These are phyloP conservation scores for Schizonepeta tenuifolia DNA, from an alignment of 257 asterid species.

Conservation along the genomic window DNA sequence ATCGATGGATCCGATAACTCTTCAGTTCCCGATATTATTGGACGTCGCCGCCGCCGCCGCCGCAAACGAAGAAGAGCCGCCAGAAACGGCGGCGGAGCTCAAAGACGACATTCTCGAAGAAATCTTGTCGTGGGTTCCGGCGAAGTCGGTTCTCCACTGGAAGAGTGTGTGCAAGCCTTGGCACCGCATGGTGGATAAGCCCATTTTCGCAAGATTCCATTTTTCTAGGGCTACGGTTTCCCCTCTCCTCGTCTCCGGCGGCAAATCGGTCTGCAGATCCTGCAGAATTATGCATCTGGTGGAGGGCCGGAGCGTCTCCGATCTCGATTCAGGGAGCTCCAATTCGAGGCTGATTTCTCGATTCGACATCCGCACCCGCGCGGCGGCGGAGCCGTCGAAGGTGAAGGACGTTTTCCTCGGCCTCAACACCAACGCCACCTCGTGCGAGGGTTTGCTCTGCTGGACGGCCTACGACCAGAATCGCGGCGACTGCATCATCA, in stretches of 20 bases:
- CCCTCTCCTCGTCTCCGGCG: slow-evolving; percentile 18
- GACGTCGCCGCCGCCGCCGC: background rate
- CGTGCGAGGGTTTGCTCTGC: slow-evolving; percentile 24
- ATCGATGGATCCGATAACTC: slow-evolving; percentile 5
- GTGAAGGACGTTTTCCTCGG: slow-evolving; percentile 19
- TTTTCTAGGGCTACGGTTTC: slow-evolving; percentile 18
- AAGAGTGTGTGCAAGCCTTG: slow-evolving; percentile 21
- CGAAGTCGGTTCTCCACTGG: slow-evolving; percentile 16
- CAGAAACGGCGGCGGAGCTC: background rate
- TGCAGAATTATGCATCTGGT: slow-evolving; percentile 19
- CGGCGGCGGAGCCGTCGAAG: slow-evolving; percentile 18
- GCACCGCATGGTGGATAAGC: slow-evolving; percentile 19
- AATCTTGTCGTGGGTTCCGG: slow-evolving; percentile 27
- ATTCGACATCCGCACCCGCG: slow-evolving; percentile 15
- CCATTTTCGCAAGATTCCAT: slow-evolving; percentile 1
- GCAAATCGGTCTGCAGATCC: slow-evolving; percentile 8
- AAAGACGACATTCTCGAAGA: slow-evolving; percentile 26
- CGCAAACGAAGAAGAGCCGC: background rate
- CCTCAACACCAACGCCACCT: slow-evolving; percentile 17
- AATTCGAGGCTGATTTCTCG: slow-evolving; percentile 9
- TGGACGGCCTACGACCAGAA: slow-evolving; percentile 20
- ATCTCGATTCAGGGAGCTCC: background rate
- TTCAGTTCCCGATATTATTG: slow-evolving; percentile 7
- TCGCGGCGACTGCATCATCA: slow-evolving; percentile 16
- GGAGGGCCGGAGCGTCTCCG: slow-evolving; percentile 24